Evolutionary conservation across 345 rosid species (phyloP).

Genomic region (Euphorbia tirucalli): DNA sequence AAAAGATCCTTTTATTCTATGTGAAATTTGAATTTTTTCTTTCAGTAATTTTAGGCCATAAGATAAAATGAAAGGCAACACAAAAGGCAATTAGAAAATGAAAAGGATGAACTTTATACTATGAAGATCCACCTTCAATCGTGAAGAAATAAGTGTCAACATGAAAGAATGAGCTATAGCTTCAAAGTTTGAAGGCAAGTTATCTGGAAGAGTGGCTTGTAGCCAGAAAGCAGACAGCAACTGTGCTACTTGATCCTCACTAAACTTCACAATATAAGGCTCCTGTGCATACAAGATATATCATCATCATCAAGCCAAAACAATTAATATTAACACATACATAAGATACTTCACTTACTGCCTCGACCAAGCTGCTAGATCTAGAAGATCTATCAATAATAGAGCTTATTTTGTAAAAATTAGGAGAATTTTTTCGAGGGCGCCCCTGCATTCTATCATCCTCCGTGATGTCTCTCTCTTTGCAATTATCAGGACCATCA

Average conservation of each 20-base stretch:
- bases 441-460: conserved; percentile 53
- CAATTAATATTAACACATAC: neutral
- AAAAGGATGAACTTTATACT: neutral
- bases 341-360: conserved; percentile 30
- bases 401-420: conserved; percentile 64
- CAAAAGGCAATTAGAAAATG: neutral
- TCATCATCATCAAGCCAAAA: conserved; percentile 1
- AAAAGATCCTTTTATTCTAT: neutral
- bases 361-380: conserved; percentile 43
- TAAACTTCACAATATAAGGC: conserved; percentile 63
- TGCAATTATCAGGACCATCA: conserved; percentile 43
- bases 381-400: conserved; percentile 60
- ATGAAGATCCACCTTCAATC: conserved; percentile 50
- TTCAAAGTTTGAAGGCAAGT: conserved; percentile 77
- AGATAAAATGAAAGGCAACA: neutral
- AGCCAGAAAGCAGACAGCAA: conserved; percentile 87
- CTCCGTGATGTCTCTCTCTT: conserved; percentile 37
- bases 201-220: conserved; percentile 73
- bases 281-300: conserved; percentile 44
- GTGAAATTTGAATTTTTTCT: neutral
- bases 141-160: conserved; percentile 66
- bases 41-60: conserved; percentile 1
- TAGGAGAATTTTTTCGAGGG: conserved; percentile 52
- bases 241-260: conserved; percentile 85
- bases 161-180: conserved; percentile 86